These are phyloP conservation scores for Salix caprea DNA, from an alignment of 345 rosid species.

Conservation along the genomic window DNA sequence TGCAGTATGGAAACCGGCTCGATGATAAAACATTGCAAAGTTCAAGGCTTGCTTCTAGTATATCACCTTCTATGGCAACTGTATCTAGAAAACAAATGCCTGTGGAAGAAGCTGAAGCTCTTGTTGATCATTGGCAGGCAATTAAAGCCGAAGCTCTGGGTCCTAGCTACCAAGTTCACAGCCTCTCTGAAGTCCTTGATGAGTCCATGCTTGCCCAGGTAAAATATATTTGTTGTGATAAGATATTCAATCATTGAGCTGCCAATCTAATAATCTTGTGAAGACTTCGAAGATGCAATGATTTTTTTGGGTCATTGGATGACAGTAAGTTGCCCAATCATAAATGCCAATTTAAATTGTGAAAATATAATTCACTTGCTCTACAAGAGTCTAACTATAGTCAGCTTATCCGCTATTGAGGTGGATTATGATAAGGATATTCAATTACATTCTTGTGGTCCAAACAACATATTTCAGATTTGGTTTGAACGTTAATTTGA, in stretches of 20 bases:
- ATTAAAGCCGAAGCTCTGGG: constrained; percentile 94
- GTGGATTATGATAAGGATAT: neutral
- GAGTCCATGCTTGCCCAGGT: constrained; percentile 94
- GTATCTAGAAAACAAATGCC: constrained; percentile 60
- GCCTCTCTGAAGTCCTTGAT: constrained; percentile 74
- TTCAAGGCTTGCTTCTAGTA: constrained; percentile 39
- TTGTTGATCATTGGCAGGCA: constrained; percentile 86
- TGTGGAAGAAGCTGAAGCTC: constrained; percentile 81
- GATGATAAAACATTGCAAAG: constrained; percentile 32
- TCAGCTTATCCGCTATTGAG: neutral
- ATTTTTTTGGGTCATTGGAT: neutral
- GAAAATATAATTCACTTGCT: neutral
- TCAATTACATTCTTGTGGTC: neutral
- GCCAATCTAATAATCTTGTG: neutral
- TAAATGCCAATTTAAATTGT: neutral
- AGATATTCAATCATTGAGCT: neutral
- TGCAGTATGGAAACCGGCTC: constrained; percentile 33
- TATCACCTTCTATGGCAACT: constrained; percentile 35
- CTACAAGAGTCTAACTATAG: neutral
- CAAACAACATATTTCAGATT: neutral
- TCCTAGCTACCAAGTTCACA: constrained; percentile 53
- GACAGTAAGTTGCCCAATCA: neutral
- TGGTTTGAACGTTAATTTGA: neutral
- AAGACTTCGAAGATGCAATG: neutral
- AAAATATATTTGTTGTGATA: constrained; percentile 6